These are phyloP conservation scores for Xanthoceras sorbifolium DNA, from an alignment of 345 rosid species.

Conservation along the genomic window DNA sequence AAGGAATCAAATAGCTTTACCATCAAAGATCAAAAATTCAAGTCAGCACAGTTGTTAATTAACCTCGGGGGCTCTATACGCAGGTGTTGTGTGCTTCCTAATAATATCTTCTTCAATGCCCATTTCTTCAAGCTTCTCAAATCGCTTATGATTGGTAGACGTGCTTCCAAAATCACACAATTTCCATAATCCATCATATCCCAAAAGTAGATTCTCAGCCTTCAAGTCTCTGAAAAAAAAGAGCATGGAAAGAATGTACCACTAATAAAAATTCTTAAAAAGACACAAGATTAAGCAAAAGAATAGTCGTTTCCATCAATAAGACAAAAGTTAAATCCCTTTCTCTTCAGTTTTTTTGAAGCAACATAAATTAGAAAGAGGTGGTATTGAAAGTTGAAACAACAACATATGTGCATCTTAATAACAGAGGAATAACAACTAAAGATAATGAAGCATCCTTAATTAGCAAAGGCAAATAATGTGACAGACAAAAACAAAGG, in stretches of 20 bases:
- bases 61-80: constrained; percentile 99
- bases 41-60: constrained; percentile 22
- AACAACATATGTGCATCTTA: neutral
- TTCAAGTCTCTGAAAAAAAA: constrained; percentile 79
- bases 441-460: neutral
- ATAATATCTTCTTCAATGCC: constrained; percentile 98
- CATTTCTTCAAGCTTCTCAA: constrained; percentile 97
- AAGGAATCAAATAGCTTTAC: constrained; percentile 30
- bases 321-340: neutral
- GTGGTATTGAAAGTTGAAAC: neutral
- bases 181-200: constrained; percentile 83
- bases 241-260: constrained; percentile 8
- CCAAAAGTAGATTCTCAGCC: constrained; percentile 87
- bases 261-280: neutral
- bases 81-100: constrained; percentile 91
- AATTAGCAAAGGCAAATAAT: neutral
- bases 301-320: neutral
- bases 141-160: constrained; percentile 87
- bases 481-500: neutral
- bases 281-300: neutral
- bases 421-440: neutral
- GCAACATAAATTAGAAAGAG: no score
- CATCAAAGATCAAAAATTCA: constrained; percentile 30
- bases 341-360: neutral
- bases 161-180: constrained; percentile 96